Conservation (phyloP, 495 filamentous ascomycete genomes). For the Tuber melanosporum region DNA sequence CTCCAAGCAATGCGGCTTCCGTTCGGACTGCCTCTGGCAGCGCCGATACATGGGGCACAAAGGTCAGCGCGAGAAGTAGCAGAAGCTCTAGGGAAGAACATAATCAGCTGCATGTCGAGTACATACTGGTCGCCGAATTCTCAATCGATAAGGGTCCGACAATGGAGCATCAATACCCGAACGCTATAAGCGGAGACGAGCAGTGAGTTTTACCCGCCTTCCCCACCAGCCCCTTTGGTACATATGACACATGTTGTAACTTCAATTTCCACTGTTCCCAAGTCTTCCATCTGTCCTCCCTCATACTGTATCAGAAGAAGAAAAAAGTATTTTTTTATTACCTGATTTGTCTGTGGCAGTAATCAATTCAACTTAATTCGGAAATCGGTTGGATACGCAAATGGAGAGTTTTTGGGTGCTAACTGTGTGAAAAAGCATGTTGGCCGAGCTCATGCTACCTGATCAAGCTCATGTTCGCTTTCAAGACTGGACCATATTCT, state of each 20-base stretch:
- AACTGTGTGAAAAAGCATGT: conserved; percentile 55
- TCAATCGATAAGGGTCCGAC: conserved; percentile 92
- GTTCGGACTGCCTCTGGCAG: conserved; percentile 30
- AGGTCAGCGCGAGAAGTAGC: conserved; percentile 33
- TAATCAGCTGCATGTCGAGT: conserved; percentile 90
- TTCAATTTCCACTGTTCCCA: conserved; percentile 5
- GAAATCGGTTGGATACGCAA: conserved; percentile 6
- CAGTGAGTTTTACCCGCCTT: conserved; percentile 42
- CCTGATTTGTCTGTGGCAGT: neutral
- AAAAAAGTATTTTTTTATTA: neutral
- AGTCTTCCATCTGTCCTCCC: neutral
- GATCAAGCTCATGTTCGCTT: conserved; percentile 92
- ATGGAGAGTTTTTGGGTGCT: conserved; percentile 14
- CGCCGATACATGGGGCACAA: conserved; percentile 25
- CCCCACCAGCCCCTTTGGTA: neutral
- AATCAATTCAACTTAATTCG: neutral
- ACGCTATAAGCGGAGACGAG: conserved; percentile 92
- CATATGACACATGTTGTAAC: neutral
- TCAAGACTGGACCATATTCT: conserved; percentile 99
- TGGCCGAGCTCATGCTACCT: conserved; percentile 96
- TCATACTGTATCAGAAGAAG: neutral
- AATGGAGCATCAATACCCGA: conserved; percentile 97
- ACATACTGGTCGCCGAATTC: conserved; percentile 97
- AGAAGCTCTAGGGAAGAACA: conserved; percentile 35
- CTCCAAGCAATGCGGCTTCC: conserved; percentile 19